Conservation (phyloP, 106 monocot genomes). For the Acanthochlamys bracteata region DNA sequence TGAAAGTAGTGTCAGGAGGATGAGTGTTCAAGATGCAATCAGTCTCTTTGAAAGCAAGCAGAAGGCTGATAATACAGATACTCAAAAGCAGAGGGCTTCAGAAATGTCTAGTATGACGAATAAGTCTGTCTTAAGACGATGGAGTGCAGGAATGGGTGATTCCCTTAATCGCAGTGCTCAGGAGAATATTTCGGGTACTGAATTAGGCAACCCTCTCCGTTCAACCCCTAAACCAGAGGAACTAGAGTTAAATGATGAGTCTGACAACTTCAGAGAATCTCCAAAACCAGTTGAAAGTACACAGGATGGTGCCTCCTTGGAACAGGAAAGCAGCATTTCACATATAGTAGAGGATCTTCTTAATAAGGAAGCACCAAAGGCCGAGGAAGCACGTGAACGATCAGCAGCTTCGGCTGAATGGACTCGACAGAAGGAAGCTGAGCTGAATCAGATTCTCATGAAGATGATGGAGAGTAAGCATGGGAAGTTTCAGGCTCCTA, state of each 20-base stretch:
- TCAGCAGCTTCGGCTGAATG: slow-evolving; percentile 61
- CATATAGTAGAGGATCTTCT: slow-evolving; percentile 9
- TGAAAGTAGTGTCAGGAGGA: slow-evolving; percentile 62
- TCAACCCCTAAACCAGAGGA: slow-evolving; percentile 15
- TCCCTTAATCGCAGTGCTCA: slow-evolving; percentile 23
- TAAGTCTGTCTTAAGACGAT: slow-evolving; percentile 91
- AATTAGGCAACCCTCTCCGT: slow-evolving; percentile 14
- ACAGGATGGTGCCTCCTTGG: slow-evolving; percentile 11
- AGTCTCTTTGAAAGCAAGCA: slow-evolving; percentile 91
- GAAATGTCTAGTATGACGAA: slow-evolving; percentile 33
- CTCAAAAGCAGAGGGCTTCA: slow-evolving; percentile 24
- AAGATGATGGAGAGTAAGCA: slow-evolving; percentile 71
- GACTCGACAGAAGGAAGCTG: slow-evolving; percentile 80
- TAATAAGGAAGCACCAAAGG: slow-evolving; percentile 13
- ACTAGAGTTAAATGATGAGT: slow-evolving; percentile 15
- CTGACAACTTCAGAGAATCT: slow-evolving; percentile 2
- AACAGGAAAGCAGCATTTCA: slow-evolving; percentile 15
- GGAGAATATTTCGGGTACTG: slow-evolving; percentile 24
- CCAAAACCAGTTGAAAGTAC: slow-evolving; percentile 15
- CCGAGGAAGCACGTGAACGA: slow-evolving; percentile 35
- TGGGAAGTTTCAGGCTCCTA: slow-evolving; percentile 20
- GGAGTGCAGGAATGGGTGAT: slow-evolving; percentile 87
- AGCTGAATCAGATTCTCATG: slow-evolving; percentile 74
- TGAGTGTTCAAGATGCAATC: slow-evolving; percentile 98
- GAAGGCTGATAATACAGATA: slow-evolving; percentile 54